Percentiles rank a stretch among this genome's conserved stretches.
These are phyloP conservation scores for Arbutus unedo DNA, from an alignment of 148 eudicot genomes.

Conservation along the genomic window DNA sequence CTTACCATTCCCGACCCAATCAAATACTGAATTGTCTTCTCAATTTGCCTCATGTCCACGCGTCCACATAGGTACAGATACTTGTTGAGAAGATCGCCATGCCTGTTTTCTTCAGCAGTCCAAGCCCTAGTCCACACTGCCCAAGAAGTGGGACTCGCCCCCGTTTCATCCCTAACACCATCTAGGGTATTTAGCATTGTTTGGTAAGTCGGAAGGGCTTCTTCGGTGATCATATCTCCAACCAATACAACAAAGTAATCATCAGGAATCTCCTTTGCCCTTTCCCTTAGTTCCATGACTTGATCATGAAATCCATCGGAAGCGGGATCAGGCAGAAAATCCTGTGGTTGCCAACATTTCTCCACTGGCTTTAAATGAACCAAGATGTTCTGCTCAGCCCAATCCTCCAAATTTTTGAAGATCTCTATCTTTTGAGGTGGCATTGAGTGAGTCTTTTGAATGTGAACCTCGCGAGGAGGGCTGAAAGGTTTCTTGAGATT, in stretches of 20 bases:
- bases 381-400: constrained; percentile 22
- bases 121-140: constrained; percentile 31
- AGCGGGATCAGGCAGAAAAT: constrained; percentile 27
- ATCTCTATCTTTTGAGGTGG: constrained; percentile 23
- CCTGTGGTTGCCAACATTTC: constrained; percentile 26
- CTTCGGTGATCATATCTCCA: constrained; percentile 33
- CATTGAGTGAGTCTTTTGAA: constrained; percentile 23
- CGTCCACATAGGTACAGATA: constrained; percentile 29
- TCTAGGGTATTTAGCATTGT: constrained; percentile 29
- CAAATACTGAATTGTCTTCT: constrained; percentile 32
- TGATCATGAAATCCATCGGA: constrained; percentile 26
- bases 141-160: constrained; percentile 27
- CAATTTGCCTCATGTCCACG: constrained; percentile 33
- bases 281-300: constrained; percentile 26
- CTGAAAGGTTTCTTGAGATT: constrained; percentile 18
- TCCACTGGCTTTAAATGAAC: constrained; percentile 23
- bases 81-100: constrained; percentile 29
- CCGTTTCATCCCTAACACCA: constrained; percentile 30
- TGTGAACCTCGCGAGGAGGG: constrained; percentile 24
- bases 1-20: constrained; percentile 32
- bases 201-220: constrained; percentile 33
- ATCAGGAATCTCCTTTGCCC: constrained; percentile 29
- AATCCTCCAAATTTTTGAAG: constrained; percentile 18
- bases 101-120: constrained; percentile 33
- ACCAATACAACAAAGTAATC: constrained; percentile 31